Evolutionary conservation across 176 grass and related monocot genomes (phyloP).

Genomic region (Cocos nucifera): DNA sequence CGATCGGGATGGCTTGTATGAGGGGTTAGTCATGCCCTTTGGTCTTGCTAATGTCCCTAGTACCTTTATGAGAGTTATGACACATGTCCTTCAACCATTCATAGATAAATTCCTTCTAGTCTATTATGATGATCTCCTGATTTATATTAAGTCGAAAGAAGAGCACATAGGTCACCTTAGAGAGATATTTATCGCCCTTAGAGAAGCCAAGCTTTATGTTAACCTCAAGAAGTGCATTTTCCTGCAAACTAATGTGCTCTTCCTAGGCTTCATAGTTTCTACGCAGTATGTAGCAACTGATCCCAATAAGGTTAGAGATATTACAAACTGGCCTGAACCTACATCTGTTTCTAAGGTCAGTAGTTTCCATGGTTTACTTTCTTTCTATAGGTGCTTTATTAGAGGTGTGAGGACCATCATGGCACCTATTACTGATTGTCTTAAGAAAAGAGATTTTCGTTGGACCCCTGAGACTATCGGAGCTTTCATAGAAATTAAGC

Average conservation of each 20-base stretch:
- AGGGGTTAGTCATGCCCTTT: neutral
- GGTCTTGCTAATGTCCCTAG: neutral
- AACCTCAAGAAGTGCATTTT: neutral
- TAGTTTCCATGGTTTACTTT: too few species aligned
- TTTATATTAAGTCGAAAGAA: neutral
- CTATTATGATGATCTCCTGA: neutral
- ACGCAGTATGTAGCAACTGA: too few species aligned
- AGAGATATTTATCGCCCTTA: neutral
- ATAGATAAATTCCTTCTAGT: neutral
- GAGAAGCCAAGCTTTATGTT: neutral
- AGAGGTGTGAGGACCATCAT: too few species aligned
- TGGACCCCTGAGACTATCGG: too few species aligned
- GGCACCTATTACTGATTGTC: too few species aligned
- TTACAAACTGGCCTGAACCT: too few species aligned
- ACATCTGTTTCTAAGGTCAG: too few species aligned
- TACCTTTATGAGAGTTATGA: conserved; percentile 2
- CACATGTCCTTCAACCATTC: neutral
- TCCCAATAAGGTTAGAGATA: too few species aligned
- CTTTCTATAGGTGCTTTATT: too few species aligned
- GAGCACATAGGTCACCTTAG: neutral
- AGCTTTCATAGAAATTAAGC: too few species aligned
- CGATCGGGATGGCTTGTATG: neutral
- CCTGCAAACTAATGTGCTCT: neutral
- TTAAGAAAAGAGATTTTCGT: too few species aligned
- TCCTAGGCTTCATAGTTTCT: neutral